phyloP scores from a whole-genome alignment of 805 yeast genomes.

The Kodamaea nitidulidarum region DNA sequence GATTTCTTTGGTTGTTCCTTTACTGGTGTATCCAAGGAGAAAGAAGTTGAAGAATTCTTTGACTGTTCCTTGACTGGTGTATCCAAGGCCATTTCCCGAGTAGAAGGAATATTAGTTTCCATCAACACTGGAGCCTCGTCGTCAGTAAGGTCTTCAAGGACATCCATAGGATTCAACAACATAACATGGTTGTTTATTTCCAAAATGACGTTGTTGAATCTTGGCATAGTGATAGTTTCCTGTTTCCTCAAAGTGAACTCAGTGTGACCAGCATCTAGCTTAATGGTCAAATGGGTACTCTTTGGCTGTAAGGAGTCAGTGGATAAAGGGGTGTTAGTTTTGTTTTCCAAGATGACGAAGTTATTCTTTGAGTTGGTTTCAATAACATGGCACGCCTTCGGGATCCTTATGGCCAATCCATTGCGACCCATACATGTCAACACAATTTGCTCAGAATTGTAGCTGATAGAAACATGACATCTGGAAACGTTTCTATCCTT shows the following conservation, averaged over 20 bases:
- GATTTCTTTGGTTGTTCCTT: not conserved
- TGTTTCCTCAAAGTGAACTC: slow-evolving; percentile 55
- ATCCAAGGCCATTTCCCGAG: not conserved
- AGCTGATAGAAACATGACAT: slow-evolving; percentile 54
- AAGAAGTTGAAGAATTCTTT: not conserved
- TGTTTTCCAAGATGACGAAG: slow-evolving; percentile 20
- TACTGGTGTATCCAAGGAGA: not conserved
- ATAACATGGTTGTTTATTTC: slow-evolving; percentile 70
- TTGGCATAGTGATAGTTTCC: slow-evolving; percentile 65
- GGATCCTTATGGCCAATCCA: slow-evolving; percentile 68
- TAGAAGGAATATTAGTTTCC: not conserved
- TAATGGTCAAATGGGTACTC: slow-evolving; percentile 32
- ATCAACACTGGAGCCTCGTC: slow-evolving; percentile 34
- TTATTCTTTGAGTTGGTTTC: slow-evolving; percentile 18
- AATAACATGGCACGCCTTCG: slow-evolving; percentile 39
- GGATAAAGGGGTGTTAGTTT: slow-evolving; percentile 19
- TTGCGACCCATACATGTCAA: slow-evolving; percentile 79
- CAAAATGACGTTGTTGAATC: slow-evolving; percentile 54
- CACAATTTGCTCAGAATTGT: slow-evolving; percentile 40
- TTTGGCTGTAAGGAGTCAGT: slow-evolving; percentile 13
- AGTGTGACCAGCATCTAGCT: slow-evolving; percentile 40
- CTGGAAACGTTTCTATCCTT: slow-evolving; percentile 61
- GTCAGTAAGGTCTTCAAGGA: slow-evolving; percentile 42
- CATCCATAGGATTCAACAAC: slow-evolving; percentile 45
- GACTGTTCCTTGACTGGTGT: slow-evolving; percentile 1